Evolutionary conservation across 768 basidiomycete species (phyloP), one percentile per base, ranked within the genome.

Genomic region (Trametes gibbosa): DNA sequence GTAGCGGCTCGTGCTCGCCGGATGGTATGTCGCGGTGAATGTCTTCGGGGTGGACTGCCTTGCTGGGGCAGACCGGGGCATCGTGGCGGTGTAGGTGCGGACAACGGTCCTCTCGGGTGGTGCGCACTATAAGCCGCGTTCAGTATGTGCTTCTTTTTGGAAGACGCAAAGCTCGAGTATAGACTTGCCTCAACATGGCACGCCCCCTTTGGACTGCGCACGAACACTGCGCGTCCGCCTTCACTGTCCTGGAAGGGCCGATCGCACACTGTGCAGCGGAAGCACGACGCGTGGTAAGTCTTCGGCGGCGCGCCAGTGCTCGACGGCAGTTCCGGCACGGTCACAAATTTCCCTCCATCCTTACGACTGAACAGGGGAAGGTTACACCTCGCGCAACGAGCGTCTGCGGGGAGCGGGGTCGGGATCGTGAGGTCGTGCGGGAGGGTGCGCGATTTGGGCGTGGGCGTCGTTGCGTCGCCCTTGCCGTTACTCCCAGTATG

Each of bases 211-310:
- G 81, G 79, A 14, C 81, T 81, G 53, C 84, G 80, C 21, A 90
- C 84, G 72, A 90, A 93, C n/a, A 84, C 75, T 9, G 89, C 84
- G 62, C 85, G 82, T 1, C 88, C 87, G 21, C 77, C 80, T 49
- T 74, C 73, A 35, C 74, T 75, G 67, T 88, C 87, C 61, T 80
- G 81, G 65, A 94, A 90, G 9, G 77, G 67, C 17, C 81, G 79
- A 43, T 82, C 75, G 65, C 91, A 94, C 21, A 87, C 74, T 21
- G 70, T 75, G 66, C 91, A 94, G 52, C 79, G 83, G 72, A 94
- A 92, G 69, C 91, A 94, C 42, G 84, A 80, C 3, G 81, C 77
- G 63, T 94, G 91, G 65, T 89, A 93, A 21, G 79, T 78, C 69
- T 80, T 79, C n/a, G 84, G 79, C 23, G 75, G 72, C 17, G 75